A percentile compares a stretch with the other conserved stretches of the same genome.
Evolutionary conservation across 441 rosid species (phyloP).

Genomic region (Aquilaria agallochum): DNA sequence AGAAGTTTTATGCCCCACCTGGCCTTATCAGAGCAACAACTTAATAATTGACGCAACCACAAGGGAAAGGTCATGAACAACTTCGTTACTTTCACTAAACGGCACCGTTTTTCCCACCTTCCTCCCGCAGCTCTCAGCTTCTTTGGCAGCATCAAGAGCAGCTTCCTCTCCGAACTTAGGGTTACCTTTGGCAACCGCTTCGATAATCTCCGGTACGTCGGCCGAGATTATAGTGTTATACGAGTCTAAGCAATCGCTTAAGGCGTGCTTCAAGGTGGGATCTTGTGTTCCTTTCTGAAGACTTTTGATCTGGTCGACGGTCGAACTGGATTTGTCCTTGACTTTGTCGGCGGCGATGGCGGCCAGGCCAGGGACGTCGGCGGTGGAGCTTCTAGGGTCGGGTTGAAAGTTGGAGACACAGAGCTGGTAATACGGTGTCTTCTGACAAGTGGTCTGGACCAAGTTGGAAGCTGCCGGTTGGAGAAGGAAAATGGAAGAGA

Average conservation of each 20-base stretch:
- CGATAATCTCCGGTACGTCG: slow-evolving; percentile 16
- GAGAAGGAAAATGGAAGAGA: not conserved
- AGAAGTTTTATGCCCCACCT: no score
- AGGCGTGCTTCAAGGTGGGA: slow-evolving; percentile 3
- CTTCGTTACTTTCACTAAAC: not conserved
- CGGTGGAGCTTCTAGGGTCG: slow-evolving; percentile 20
- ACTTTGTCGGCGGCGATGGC: slow-evolving; percentile 10
- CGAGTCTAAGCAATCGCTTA: slow-evolving; percentile 14
- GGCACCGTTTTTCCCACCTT: slow-evolving; percentile 12
- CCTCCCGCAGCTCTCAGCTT: slow-evolving; percentile 15
- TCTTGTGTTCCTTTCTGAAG: not conserved
- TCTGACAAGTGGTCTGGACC: slow-evolving; percentile 16
- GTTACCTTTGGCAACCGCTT: slow-evolving; percentile 15
- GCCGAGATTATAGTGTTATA: slow-evolving; percentile 16
- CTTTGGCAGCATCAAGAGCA: slow-evolving; percentile 14
- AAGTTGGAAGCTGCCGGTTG: slow-evolving; percentile 3
- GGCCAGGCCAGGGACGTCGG: slow-evolving; percentile 15
- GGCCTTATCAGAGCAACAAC: not conserved
- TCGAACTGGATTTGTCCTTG: slow-evolving; percentile 1
- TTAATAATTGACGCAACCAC: slow-evolving; percentile 13
- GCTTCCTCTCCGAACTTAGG: slow-evolving; percentile 19
- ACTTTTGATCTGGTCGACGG: slow-evolving; percentile 3
- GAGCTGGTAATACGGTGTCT: slow-evolving; percentile 20
- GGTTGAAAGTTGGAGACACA: slow-evolving; percentile 18
- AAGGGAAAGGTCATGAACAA: slow-evolving; percentile 15